These are phyloP conservation scores for Cryptococcus amylolentus DNA, from an alignment of 1,284 basidiomycete species.

Conservation along the genomic window DNA sequence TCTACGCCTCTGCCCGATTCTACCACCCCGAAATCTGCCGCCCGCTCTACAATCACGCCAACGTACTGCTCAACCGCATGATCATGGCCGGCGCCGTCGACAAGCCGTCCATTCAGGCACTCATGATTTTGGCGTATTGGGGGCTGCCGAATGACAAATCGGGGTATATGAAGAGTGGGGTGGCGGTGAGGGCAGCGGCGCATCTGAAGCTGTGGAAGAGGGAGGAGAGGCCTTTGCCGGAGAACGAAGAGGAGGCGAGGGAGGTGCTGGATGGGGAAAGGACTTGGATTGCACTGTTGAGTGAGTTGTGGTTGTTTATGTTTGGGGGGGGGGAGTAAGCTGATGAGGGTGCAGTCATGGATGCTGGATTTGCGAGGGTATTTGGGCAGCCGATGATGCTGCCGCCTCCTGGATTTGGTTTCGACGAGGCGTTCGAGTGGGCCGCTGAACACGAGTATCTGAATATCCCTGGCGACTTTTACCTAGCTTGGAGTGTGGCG, in stretches of 20 bases:
- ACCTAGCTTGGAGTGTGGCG: constrained; percentile 1
- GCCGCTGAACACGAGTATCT: constrained; percentile 1
- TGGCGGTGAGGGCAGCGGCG: constrained; percentile 30
- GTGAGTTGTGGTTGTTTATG: neutral
- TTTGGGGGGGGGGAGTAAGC: neutral
- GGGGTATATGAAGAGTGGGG: constrained; percentile 24
- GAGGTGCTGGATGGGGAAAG: constrained; percentile 22
- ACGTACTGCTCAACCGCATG: constrained; percentile 15
- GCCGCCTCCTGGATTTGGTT: neutral
- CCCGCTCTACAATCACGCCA: constrained; percentile 9
- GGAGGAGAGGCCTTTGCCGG: constrained; percentile 16
- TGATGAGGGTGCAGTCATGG: constrained; percentile 1
- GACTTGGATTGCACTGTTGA: constrained; percentile 16
- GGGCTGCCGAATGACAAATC: constrained; percentile 14
- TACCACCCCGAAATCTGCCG: constrained; percentile 14
- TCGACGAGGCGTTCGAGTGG: constrained; percentile 1
- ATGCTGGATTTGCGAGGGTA: neutral
- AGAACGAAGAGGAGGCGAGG: constrained; percentile 21
- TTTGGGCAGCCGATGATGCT: constrained; percentile 3
- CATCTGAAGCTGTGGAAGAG: constrained; percentile 28
- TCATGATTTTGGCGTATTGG: constrained; percentile 17
- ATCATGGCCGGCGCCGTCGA: constrained; percentile 11
- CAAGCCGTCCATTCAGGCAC: constrained; percentile 14
- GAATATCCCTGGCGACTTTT: constrained; percentile 1
- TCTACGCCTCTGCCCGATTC: constrained; percentile 22